These are phyloP conservation scores for Capsella rubella DNA, from an alignment of 441 rosid species.

Conservation along the genomic window DNA sequence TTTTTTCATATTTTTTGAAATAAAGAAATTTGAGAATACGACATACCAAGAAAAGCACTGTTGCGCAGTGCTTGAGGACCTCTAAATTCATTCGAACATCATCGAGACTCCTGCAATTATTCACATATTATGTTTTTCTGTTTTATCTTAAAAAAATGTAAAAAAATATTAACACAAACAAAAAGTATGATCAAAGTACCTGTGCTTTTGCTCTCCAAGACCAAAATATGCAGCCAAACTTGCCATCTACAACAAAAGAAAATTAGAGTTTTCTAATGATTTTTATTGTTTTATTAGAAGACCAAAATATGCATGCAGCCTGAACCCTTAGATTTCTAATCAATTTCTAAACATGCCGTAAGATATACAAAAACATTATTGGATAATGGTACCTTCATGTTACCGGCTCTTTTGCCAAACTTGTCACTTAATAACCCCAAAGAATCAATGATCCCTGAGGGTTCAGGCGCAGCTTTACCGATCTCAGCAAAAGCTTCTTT, in stretches of 20 bases:
- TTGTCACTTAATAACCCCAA: slow-evolving; percentile 69
- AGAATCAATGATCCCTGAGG: slow-evolving; percentile 83
- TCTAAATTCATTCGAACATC: slow-evolving; percentile 93
- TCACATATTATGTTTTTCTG: not conserved
- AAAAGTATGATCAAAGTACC: slow-evolving; percentile 43
- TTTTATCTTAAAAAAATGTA: not conserved
- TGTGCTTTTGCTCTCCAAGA: slow-evolving; percentile 89
- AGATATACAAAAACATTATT: not conserved
- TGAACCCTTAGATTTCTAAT: not conserved
- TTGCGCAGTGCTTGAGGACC: slow-evolving; percentile 90
- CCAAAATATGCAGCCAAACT: slow-evolving; percentile 88
- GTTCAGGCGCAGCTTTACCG: slow-evolving; percentile 64
- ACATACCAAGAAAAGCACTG: slow-evolving; percentile 85
- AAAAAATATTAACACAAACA: not conserved
- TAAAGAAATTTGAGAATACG: not conserved
- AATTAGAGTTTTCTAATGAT: too few species aligned
- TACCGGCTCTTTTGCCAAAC: slow-evolving; percentile 92
- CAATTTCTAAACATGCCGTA: not conserved
- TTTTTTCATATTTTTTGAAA: not conserved
- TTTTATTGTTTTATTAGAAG: too few species aligned
- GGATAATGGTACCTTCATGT: slow-evolving; percentile 75
- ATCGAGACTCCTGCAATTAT: slow-evolving; percentile 70
- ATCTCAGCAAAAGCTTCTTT: slow-evolving; percentile 83
- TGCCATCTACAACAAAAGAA: slow-evolving; percentile 65
- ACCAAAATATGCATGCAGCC: too few species aligned